Conservation (phyloP, 1,284 basidiomycete species). For the Pseudozyma sp. region DNA sequence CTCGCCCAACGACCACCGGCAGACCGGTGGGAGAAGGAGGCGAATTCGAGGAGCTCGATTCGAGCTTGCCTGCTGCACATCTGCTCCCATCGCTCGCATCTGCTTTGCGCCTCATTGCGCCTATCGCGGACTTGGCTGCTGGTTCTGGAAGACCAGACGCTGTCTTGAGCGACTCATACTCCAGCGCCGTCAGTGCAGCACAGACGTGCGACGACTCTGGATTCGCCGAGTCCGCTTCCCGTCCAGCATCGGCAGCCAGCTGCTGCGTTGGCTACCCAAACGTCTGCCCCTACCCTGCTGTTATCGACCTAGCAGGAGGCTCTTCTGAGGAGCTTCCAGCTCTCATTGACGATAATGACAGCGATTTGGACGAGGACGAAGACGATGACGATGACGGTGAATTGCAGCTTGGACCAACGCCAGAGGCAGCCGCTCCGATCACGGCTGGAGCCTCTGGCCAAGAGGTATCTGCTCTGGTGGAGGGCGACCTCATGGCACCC, state of each 20-base stretch:
- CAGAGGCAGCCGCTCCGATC: background rate
- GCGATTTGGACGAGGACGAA: slow-evolving; percentile 46
- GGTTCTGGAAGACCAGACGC: background rate
- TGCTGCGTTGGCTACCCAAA: slow-evolving; percentile 45
- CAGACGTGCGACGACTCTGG: slow-evolving; percentile 22
- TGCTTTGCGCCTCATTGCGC: background rate
- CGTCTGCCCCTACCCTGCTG: slow-evolving; percentile 44
- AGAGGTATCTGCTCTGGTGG: slow-evolving; percentile 4
- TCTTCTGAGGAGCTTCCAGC: slow-evolving; percentile 51
- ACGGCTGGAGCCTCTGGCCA: background rate
- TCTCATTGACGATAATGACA: slow-evolving; percentile 43
- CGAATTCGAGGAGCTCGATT: slow-evolving; percentile 38
- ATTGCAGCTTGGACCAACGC: background rate
- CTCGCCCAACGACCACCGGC: no score
- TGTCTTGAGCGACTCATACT: slow-evolving; percentile 17
- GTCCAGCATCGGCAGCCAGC: slow-evolving; percentile 25
- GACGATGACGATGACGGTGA: slow-evolving; percentile 31
- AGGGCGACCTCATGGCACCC: slow-evolving; percentile 9
- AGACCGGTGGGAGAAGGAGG: background rate
- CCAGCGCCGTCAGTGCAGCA: slow-evolving; percentile 7
- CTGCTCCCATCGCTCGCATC: background rate
- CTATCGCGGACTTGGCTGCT: background rate
- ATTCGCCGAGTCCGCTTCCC: slow-evolving; percentile 33
- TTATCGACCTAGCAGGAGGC: slow-evolving; percentile 7
- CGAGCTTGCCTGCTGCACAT: background rate